These are phyloP conservation scores for Effrenium voratum DNA, from an alignment of 73 alveolate genomes.

Conservation along the genomic window DNA sequence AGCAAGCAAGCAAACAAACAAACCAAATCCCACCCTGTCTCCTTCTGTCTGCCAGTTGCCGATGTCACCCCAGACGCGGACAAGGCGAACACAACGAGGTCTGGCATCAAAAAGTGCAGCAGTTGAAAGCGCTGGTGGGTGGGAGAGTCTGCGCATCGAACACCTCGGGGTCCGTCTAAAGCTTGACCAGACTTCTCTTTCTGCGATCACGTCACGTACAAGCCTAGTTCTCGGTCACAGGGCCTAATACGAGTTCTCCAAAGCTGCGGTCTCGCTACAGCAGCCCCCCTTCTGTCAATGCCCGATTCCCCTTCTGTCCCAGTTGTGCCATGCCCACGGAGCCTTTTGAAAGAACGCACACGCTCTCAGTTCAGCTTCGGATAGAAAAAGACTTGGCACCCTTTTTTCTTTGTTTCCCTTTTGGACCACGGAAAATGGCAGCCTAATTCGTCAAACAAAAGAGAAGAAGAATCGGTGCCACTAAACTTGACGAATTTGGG, in stretches of 20 bases:
- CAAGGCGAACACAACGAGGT: neutral
- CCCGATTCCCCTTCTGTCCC: neutral
- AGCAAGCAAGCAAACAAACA: no score
- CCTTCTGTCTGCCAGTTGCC: neutral
- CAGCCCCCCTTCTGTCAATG: neutral
- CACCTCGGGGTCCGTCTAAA: neutral
- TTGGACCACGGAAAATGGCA: no score
- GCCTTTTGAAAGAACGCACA: no score
- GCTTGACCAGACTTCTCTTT: neutral
- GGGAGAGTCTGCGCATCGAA: neutral
- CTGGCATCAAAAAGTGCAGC: slow-evolving; percentile 9
- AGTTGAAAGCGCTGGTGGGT: neutral
- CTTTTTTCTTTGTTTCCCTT: no score
- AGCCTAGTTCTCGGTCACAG: neutral
- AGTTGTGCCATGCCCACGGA: neutral
- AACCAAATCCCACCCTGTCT: neutral
- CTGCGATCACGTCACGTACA: neutral
- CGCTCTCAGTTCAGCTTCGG: no score
- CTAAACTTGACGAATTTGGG: no score
- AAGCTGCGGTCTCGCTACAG: neutral
- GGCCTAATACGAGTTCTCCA: neutral
- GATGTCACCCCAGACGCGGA: slow-evolving; percentile 22
- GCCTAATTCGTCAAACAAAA: no score
- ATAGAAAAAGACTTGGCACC: no score
- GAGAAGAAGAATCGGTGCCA: no score